Conservation (phyloP, 169 alveolate genomes). For the Plasmodium adleri region DNA sequence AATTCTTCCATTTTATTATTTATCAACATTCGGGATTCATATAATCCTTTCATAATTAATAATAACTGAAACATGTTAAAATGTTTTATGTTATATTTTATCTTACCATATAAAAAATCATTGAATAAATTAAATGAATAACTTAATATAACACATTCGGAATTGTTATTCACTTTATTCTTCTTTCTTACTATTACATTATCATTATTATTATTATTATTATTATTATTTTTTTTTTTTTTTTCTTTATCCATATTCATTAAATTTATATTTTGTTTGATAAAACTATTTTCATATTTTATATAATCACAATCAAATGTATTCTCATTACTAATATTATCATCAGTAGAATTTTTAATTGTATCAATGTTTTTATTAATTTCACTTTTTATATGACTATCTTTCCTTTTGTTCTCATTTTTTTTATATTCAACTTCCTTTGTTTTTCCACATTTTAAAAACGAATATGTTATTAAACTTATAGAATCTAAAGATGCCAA, state of each 20-base stretch:
- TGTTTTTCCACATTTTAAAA: conserved; percentile 17
- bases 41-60: conserved; percentile 44
- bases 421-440: neutral
- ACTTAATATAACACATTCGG: neutral
- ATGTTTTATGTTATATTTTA: conserved; percentile 40
- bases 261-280: no score
- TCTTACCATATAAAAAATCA: conserved; percentile 67
- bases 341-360: neutral
- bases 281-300: neutral
- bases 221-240: neutral
- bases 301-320: neutral
- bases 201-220: neutral
- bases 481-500: conserved; percentile 28
- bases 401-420: neutral
- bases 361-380: neutral
- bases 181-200: neutral
- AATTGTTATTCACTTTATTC: neutral
- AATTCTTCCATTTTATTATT: conserved; percentile 38
- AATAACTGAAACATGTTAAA: conserved; percentile 37
- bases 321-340: neutral
- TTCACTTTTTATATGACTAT: neutral
- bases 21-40: conserved; percentile 26
- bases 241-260: neutral
- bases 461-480: conserved; percentile 34
- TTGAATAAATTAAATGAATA: conserved; percentile 48